Evolutionary conservation across 352 stramenopile genomes (phyloP), one percentile per base, ranked within the genome.

Genomic region (Phytophthora idaei): DNA sequence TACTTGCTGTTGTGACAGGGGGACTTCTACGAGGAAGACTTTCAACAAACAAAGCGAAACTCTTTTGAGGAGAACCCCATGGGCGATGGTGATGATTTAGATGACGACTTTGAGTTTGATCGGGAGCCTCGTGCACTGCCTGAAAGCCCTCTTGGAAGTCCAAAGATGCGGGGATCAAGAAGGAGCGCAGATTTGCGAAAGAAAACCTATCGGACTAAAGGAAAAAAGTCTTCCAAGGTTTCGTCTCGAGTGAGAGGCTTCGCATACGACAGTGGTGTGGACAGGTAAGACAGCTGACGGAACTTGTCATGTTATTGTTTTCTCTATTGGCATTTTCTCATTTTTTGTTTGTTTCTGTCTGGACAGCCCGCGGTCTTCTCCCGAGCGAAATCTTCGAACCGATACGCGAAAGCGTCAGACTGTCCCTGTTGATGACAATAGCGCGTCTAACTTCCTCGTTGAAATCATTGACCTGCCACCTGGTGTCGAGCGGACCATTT

Each of bases 21-120:
- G 21, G 83, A 94, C 9, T 91, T 90, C 32, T 93, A 83, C 50
- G 87, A 94, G 12, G 89, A 96, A 39, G 87, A 94, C 0, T 82
- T 92, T 21, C 64, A 80, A 8, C 75, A 80, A 36, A 54, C 64
- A 3, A 96, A 94, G 61, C 74, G 78, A n/a, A 69, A 70, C 15
- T 94, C 85, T 3, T 95, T 94, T 58, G 87, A 94, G 47, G 89
- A 95, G 36, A 90, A 88, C 37, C 66, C 74, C 2, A 68, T 91
- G 50, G 87, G 79, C 34, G 89, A 96, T 69, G 34, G 69, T 12
- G 89, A 96, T 46, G 89, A 97, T 67, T 72, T 73, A 28, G 89
- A 97, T 61, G 89, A 97, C 53, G 89, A 97, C 55, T 95, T 95
- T 55, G 89, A 95, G 52, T 97, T 97, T 67, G 89, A 97, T 69